Evolutionary conservation across 768 basidiomycete genomes (phyloP), one percentile per base, ranked within the genome.

Genomic region (Thelephora aurantiotincta): DNA sequence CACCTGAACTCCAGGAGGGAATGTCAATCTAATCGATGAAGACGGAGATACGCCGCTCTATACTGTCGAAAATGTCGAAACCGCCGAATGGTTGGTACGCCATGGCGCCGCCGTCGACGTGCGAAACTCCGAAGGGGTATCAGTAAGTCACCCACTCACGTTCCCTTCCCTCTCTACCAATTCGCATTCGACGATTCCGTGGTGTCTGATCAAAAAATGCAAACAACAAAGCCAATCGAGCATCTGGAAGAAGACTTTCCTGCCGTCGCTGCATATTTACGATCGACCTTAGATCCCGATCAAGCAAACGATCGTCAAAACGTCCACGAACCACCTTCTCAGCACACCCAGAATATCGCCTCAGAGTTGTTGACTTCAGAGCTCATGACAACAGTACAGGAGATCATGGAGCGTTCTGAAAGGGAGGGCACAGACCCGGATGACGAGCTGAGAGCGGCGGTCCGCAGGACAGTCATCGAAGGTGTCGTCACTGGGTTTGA

Each of bases 31-130:
- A 51, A 73, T 77, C 1, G 92, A 96, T 59, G 70, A 69, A 46
- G 92, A 96, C 58, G 87, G 86, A 7, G 92, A 96, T 61, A 94
- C 91, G 9, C 92, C 92, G 9, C 67, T 96, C 14, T 94, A 86
- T 68, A 86, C 86, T 20, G 89, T 89, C 42, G 92, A 96, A 64
- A 75, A 77, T 59, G 57, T 86, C 36, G 74, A 80, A 50, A 84
- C 83, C 0, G 91, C 92, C 2, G 71, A 68, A 12, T 89, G 72
- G 63, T 77, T 96, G 51, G 68, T 94, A 54, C 71, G 83, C 48
- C 77, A 82, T 51, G 91, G 91, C 14, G 90, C 91, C 5, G 60
- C 65, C 44, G 60, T 80, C 22, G 67, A 75, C 57, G 64, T 70
- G 53, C 68, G 65, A 51, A 94, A 96, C 60, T 59, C 63, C 45